Percentiles rank a stretch among this genome's conserved stretches.
Conservation (phyloP, 306 rosid species). For the Carpinus viminea region DNA sequence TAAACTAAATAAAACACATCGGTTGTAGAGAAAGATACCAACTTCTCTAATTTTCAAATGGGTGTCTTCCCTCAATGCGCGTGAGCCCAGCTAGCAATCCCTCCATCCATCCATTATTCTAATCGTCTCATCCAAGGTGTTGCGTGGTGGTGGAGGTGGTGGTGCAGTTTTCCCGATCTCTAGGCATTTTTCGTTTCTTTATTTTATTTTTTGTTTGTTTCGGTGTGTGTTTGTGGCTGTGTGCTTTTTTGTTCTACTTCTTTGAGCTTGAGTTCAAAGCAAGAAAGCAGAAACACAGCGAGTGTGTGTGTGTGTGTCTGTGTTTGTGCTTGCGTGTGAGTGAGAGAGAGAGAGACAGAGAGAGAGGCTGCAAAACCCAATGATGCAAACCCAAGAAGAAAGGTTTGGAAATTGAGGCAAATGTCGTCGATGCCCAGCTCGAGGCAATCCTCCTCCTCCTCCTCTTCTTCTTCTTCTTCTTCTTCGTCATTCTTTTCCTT, state of each 20-base stretch:
- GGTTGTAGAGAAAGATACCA: neutral
- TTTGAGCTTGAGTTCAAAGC: slow-evolving; percentile 45
- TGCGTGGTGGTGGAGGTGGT: slow-evolving; percentile 25
- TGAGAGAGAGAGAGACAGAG: slow-evolving; percentile 17
- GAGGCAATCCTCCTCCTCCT: slow-evolving; percentile 42
- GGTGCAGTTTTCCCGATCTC: slow-evolving; percentile 53
- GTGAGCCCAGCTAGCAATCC: slow-evolving; percentile 26
- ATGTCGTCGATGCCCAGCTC: slow-evolving; percentile 49
- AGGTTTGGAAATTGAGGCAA: slow-evolving; percentile 63
- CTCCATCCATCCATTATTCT: slow-evolving; percentile 15
- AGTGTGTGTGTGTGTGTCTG: slow-evolving; percentile 4
- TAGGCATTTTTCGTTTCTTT: slow-evolving; percentile 29
- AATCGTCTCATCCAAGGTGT: slow-evolving; percentile 16
- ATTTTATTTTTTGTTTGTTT: slow-evolving; percentile 1
- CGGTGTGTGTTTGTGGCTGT: neutral
- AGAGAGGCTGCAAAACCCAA: slow-evolving; percentile 37
- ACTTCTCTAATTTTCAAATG: neutral
- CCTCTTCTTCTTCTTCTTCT: slow-evolving; percentile 4
- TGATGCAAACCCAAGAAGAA: slow-evolving; percentile 55
- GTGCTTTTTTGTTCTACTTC: slow-evolving; percentile 3
- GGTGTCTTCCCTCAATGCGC: slow-evolving; percentile 14
- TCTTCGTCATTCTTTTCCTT: slow-evolving; percentile 13
- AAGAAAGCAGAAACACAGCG: slow-evolving; percentile 36
- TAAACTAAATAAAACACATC: slow-evolving; percentile 8
- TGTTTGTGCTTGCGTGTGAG: no score